Conservation (phyloP, 331 rosid species). For the Pyrus hybrid region DNA sequence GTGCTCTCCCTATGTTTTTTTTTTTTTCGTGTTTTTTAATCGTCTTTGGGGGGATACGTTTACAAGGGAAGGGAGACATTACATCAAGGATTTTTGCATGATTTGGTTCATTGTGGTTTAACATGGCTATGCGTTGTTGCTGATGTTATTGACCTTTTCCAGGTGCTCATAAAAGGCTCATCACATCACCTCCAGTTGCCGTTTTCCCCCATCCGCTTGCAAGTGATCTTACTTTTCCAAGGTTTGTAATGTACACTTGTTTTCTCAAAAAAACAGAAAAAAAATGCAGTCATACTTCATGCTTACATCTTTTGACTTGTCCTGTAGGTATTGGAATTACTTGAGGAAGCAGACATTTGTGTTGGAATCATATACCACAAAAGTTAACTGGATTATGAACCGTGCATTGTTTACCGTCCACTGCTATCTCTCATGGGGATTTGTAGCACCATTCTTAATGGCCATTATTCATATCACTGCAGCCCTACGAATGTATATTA, state of each 20-base stretch:
- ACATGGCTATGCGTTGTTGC: background rate
- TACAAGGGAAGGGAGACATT: background rate
- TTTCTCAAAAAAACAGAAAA: background rate
- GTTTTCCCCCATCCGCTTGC: conserved; percentile 98
- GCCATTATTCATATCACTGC: conserved; percentile 62
- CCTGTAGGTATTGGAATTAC: conserved; percentile 92
- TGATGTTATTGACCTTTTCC: conserved; percentile 20
- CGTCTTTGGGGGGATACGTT: no score
- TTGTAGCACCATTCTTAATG: conserved; percentile 73
- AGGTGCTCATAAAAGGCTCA: conserved; percentile 90
- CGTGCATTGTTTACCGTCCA: conserved; percentile 79
- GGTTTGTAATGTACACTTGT: conserved; percentile 44
- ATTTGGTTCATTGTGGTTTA: background rate
- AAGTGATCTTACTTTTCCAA: conserved; percentile 83
- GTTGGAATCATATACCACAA: conserved; percentile 77
- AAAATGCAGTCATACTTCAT: conserved; percentile 5
- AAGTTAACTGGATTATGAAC: conserved; percentile 81
- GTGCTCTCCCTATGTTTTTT: background rate
- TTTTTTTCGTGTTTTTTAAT: no score
- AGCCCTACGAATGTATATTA: conserved; percentile 45
- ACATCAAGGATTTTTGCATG: background rate
- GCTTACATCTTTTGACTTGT: conserved; percentile 18
- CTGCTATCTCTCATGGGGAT: conserved; percentile 93
- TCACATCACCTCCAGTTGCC: conserved; percentile 90
- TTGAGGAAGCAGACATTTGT: conserved; percentile 98